Conservation (phyloP, 2,329 filamentous ascomycete genomes). For the Penicillium sp. region DNA sequence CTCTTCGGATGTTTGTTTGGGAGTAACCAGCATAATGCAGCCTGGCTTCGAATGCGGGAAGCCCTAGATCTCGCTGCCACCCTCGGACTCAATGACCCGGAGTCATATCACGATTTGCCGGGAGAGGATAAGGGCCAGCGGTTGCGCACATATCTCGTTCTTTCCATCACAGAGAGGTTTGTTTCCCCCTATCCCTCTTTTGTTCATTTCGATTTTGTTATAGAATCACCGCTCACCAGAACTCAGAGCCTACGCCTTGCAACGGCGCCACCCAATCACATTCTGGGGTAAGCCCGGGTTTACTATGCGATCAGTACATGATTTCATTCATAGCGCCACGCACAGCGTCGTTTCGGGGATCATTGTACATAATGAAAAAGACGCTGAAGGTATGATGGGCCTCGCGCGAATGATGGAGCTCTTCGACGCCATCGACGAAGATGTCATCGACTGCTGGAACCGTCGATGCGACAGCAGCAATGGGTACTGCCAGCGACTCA, state of each 20-base stretch:
- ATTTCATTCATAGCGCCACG: conserved; percentile 40
- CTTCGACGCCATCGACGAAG: conserved; percentile 48
- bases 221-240: conserved; percentile 1
- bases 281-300: conserved; percentile 44
- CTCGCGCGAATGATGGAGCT: conserved; percentile 46
- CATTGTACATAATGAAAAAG: conserved; percentile 47
- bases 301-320: conserved; percentile 43
- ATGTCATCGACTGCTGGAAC: conserved; percentile 48
- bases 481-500: conserved; percentile 64
- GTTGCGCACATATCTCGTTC: conserved; percentile 38
- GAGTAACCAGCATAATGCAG: conserved; percentile 72
- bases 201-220: background rate
- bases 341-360: conserved; percentile 41
- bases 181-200: background rate
- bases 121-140: conserved; percentile 42
- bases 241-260: conserved; percentile 44
- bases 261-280: conserved; percentile 44
- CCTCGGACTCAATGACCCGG: conserved; percentile 42
- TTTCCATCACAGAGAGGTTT: conserved; percentile 41
- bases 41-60: conserved; percentile 76
- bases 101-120: conserved; percentile 39
- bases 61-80: conserved; percentile 52
- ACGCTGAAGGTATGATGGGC: conserved; percentile 46
- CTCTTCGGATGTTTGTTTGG: conserved; percentile 72
- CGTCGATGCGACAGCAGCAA: conserved; percentile 61